These are phyloP conservation scores for Streptanthus diversifolius DNA, from an alignment of 345 rosid species.

Conservation along the genomic window DNA sequence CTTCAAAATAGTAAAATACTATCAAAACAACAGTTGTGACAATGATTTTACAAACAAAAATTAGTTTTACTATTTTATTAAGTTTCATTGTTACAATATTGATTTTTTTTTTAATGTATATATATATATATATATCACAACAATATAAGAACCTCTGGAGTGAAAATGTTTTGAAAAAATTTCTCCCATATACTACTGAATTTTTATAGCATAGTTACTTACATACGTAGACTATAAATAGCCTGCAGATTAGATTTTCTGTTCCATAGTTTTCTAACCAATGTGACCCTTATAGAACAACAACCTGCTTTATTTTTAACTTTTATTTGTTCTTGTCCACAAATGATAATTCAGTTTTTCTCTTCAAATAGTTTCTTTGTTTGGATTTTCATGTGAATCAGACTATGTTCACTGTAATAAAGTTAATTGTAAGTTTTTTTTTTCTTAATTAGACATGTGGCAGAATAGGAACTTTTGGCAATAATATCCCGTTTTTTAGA, in stretches of 20 bases:
- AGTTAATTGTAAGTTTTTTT: not conserved
- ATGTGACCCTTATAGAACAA: constrained; percentile 20
- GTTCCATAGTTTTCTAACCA: constrained; percentile 28
- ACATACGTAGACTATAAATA: constrained; percentile 19
- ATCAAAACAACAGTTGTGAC: not conserved
- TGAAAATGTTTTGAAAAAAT: not conserved
- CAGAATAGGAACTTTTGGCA: constrained; percentile 23
- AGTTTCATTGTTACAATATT: not conserved
- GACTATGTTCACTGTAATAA: constrained; percentile 18
- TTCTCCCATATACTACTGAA: not conserved
- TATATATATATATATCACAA: not conserved
- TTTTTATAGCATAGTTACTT: not conserved
- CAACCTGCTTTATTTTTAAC: constrained; percentile 5
- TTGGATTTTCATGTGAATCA: not conserved
- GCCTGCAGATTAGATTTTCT: constrained; percentile 4
- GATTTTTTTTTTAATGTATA: too few species aligned
- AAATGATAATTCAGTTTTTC: not conserved
- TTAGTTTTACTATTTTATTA: not conserved
- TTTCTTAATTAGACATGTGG: constrained; percentile 22
- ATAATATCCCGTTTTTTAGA: constrained; percentile 13
- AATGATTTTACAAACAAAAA: not conserved
- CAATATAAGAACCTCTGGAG: not conserved
- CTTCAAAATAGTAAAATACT: not conserved
- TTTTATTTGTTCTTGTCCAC: not conserved
- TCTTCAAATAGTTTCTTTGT: not conserved